These are phyloP conservation scores for Neonectria coccinea DNA, from an alignment of 2,329 filamentous ascomycete genomes.

Conservation along the genomic window DNA sequence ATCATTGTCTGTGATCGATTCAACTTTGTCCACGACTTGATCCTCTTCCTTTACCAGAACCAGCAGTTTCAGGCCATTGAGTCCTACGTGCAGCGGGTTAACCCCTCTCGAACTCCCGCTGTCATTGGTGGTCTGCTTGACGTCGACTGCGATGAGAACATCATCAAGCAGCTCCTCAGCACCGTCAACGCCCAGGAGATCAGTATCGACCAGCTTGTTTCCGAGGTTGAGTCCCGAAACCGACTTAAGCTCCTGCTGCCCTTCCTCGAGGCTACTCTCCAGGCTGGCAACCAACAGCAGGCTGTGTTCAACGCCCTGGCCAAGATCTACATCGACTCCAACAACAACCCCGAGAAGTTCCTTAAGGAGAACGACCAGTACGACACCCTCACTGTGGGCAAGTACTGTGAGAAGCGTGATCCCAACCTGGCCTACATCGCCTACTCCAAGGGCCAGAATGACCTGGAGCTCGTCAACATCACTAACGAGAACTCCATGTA, in stretches of 20 bases:
- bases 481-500: slow-evolving; percentile 99
- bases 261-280: slow-evolving; percentile 93
- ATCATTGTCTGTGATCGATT: slow-evolving; percentile 99
- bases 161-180: slow-evolving; percentile 90
- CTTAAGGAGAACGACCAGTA: slow-evolving; percentile 98
- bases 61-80: slow-evolving; percentile 99
- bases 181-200: slow-evolving; percentile 88
- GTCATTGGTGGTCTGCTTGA: slow-evolving; percentile 94
- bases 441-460: slow-evolving; percentile 96
- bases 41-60: slow-evolving; percentile 97
- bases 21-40: slow-evolving; percentile 97
- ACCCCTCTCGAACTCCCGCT: slow-evolving; percentile 88
- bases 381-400: slow-evolving; percentile 90
- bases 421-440: slow-evolving; percentile 95
- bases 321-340: slow-evolving; percentile 99
- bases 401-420: slow-evolving; percentile 99
- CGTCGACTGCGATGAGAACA: slow-evolving; percentile 95
- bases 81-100: slow-evolving; percentile 96
- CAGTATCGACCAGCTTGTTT: slow-evolving; percentile 93
- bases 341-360: slow-evolving; percentile 98
- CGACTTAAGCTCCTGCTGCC: slow-evolving; percentile 94
- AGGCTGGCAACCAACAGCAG: slow-evolving; percentile 92
- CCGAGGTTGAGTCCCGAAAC: slow-evolving; percentile 95
- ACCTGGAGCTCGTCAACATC: slow-evolving; percentile 95
- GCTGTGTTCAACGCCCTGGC: slow-evolving; percentile 97